Evolutionary conservation across 2,329 filamentous ascomycete species (phyloP), one percentile per base, ranked within the genome.

Genomic region (Nemania sp.): DNA sequence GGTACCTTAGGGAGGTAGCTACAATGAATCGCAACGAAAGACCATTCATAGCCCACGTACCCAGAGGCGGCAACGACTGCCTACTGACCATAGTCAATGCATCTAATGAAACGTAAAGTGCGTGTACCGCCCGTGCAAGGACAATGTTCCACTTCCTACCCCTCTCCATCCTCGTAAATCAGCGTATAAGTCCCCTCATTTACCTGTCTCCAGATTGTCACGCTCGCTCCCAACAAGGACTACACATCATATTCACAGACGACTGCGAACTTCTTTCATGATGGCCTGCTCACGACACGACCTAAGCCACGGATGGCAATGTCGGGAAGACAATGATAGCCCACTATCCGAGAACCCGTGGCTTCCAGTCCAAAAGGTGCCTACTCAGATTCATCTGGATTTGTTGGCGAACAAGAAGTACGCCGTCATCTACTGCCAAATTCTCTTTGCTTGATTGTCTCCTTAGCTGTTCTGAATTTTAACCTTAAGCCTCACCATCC

Each of bases 371-470:
- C 48, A 57, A 14, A 64, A 54, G 2, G 62, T 75, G 12, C 73
- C 73, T 28, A 72, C 64, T 20, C 67, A 72, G 48, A 63, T 75
- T 26, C 73, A 75, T 43, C 56, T 72, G 11, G 73, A 75, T 44
- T 64, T 76, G 5, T 39, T 73, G 17, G 69, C 66, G 9, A 70
- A 72, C 46, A 65, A 69, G 6, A 68, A 66, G 71, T 73, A 64
- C 17, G 53, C 11, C 34, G 28, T 39, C 23, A n/a, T 11, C 31
- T 24, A 43, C 23, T 30, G 20, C 8, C 20, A 23, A 12, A n/a
- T 36, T 3, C 12, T 24, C 7, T 20, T n/a, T n/a, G n/a, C n/a
- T n/a, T n/a, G n/a, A n/a, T n/a, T n/a, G n/a, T 36, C 36, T 33
- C 23, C 23, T 8, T 28, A 2, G 28, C n/a, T 50, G 5, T 11